These are phyloP conservation scores for Fagus crenata DNA, from an alignment of 306 rosid genomes.

Conservation along the genomic window DNA sequence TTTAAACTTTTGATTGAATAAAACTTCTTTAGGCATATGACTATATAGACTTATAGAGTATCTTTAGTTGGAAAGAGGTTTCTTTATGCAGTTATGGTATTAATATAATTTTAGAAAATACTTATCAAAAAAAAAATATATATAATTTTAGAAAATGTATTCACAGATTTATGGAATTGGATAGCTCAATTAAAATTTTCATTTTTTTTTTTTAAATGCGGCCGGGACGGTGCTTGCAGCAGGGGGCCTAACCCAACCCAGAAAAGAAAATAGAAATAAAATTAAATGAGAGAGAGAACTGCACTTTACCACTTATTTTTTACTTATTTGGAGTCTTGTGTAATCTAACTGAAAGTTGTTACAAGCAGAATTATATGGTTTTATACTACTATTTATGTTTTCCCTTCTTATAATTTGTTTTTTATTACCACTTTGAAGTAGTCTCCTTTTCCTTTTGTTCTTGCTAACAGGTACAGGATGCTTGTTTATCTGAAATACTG, in stretches of 20 bases:
- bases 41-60: not conserved
- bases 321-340: not conserved
- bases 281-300: not conserved
- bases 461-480: constrained; percentile 73
- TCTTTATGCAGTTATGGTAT: not conserved
- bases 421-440: constrained; percentile 23
- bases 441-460: constrained; percentile 20
- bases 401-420: constrained; percentile 20
- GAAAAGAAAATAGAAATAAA: no score
- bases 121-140: no score
- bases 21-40: not conserved
- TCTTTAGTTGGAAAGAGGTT: not conserved
- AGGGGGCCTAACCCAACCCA: no score
- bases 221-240: no score
- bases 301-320: not conserved
- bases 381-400: constrained; percentile 1
- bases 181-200: not conserved
- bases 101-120: not conserved
- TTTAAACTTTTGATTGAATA: not conserved
- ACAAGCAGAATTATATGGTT: not conserved
- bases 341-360: not conserved
- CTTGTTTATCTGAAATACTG: constrained; percentile 95
- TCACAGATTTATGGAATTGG: not conserved
- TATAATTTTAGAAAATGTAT: not conserved
- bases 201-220: no score